A percentile compares a stretch with the other conserved stretches of the same genome.
Evolutionary conservation across 441 rosid genomes (phyloP).

Genomic region (Adansonia grandidieri): DNA sequence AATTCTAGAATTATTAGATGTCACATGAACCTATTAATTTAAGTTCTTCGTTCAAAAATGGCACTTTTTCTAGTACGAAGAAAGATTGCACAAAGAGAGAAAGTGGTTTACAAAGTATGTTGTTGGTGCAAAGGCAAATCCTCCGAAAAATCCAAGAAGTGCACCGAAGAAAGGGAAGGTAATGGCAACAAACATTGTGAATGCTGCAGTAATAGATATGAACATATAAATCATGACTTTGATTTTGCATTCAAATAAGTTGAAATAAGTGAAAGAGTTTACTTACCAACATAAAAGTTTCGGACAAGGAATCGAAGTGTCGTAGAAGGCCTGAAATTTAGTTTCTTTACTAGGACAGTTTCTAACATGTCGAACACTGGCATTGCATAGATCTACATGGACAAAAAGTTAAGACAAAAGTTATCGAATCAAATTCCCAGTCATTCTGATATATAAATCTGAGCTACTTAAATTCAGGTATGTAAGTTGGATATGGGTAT

Average conservation of each 20-base stretch:
- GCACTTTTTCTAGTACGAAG: background rate
- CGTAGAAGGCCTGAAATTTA: conserved; percentile 57
- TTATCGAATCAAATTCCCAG: no score
- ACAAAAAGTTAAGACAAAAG: background rate
- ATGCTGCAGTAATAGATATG: conserved; percentile 38
- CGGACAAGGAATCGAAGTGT: conserved; percentile 63
- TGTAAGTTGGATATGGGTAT: no score
- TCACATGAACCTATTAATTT: no score
- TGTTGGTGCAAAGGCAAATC: conserved; percentile 86
- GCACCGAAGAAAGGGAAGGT: conserved; percentile 79
- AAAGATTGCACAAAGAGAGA: background rate
- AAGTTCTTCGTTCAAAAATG: background rate
- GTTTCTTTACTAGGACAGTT: conserved; percentile 65
- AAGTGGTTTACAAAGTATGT: conserved; percentile 66
- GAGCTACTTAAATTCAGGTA: no score
- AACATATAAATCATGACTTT: background rate
- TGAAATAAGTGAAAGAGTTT: background rate
- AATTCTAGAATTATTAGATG: no score
- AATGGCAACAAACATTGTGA: conserved; percentile 68
- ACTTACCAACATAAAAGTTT: conserved; percentile 69
- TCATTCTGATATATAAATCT: no score
- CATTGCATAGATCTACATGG: conserved; percentile 77
- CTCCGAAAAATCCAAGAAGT: conserved; percentile 70
- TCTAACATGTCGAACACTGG: conserved; percentile 94
- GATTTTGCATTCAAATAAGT: background rate